phyloP scores from a whole-genome alignment of 306 rosid species.

The Lupinus albus region DNA sequence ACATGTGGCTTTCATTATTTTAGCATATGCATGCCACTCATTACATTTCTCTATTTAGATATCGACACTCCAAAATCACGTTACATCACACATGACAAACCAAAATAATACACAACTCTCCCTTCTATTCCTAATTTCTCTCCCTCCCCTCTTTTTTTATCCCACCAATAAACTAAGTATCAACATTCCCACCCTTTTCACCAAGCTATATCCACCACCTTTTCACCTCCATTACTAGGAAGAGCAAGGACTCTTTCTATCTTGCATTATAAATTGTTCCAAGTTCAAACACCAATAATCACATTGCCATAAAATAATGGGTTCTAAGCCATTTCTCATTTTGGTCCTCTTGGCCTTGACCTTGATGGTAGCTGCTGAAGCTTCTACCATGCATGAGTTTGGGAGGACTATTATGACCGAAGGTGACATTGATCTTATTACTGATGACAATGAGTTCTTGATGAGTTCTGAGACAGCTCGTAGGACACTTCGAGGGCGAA shows the following conservation, averaged over 20 bases:
- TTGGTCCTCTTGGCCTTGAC: conserved; percentile 42
- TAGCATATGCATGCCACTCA: conserved; percentile 26
- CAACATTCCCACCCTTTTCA: conserved; percentile 24
- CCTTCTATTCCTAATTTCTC: neutral
- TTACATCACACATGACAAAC: neutral
- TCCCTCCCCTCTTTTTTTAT: conserved; percentile 32
- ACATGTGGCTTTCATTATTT: conserved; percentile 13
- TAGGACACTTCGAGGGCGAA: neutral
- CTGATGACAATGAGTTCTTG: conserved; percentile 52
- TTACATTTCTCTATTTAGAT: neutral
- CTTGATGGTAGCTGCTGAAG: conserved; percentile 32
- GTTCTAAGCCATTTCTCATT: conserved; percentile 35
- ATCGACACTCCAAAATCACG: neutral
- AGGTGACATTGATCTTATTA: conserved; percentile 41
- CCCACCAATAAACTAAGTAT: conserved; percentile 15
- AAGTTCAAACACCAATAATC: neutral
- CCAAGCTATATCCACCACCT: neutral
- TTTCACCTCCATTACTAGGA: conserved; percentile 37
- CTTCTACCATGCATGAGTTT: conserved; percentile 32
- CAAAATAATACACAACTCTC: neutral
- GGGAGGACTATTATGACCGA: neutral
- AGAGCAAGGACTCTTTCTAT: conserved; percentile 33
- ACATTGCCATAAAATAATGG: conserved; percentile 40
- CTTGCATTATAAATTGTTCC: neutral
- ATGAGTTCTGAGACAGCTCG: conserved; percentile 41